These are phyloP conservation scores for Barbatosphaeria neglecta DNA, from an alignment of 495 filamentous ascomycete genomes.

Conservation along the genomic window DNA sequence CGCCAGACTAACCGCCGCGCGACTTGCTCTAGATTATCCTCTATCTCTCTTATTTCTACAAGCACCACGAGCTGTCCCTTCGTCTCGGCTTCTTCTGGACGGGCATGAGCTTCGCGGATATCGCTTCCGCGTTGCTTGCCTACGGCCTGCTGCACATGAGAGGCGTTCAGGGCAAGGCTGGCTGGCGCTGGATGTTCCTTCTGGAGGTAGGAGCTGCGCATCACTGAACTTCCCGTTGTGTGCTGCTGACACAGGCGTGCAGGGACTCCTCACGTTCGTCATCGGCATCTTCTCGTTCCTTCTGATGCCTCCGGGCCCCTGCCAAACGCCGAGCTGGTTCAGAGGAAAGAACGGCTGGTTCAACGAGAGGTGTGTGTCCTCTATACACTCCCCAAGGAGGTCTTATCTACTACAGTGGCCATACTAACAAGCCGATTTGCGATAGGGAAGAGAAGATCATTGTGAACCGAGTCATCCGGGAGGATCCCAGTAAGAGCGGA, in stretches of 20 bases:
- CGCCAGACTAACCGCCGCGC: no score
- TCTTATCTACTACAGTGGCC: neutral
- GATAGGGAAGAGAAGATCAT: constrained; percentile 56
- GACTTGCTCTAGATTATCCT: constrained; percentile 34
- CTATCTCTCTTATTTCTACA: constrained; percentile 73
- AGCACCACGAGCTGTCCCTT: constrained; percentile 51
- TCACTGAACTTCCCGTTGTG: neutral
- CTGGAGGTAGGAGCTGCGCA: constrained; percentile 10
- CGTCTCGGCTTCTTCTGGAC: constrained; percentile 47
- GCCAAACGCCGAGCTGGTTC: constrained; percentile 55
- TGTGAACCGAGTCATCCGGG: constrained; percentile 60
- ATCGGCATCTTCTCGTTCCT: constrained; percentile 54
- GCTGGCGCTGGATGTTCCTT: constrained; percentile 47
- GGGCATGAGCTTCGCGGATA: constrained; percentile 51
- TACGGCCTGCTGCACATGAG: constrained; percentile 61
- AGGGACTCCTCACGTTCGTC: constrained; percentile 43
- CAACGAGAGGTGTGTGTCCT: constrained; percentile 31
- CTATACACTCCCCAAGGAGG: neutral
- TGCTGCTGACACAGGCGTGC: neutral
- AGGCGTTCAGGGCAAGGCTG: constrained; percentile 42
- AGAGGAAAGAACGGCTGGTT: constrained; percentile 69
- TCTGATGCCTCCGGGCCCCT: constrained; percentile 62
- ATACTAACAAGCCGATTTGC: neutral
- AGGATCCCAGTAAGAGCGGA: constrained; percentile 56
- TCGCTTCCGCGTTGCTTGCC: constrained; percentile 57